Evolutionary conservation across 306 rosid species (phyloP).

Genomic region (Rosa multiflora): DNA sequence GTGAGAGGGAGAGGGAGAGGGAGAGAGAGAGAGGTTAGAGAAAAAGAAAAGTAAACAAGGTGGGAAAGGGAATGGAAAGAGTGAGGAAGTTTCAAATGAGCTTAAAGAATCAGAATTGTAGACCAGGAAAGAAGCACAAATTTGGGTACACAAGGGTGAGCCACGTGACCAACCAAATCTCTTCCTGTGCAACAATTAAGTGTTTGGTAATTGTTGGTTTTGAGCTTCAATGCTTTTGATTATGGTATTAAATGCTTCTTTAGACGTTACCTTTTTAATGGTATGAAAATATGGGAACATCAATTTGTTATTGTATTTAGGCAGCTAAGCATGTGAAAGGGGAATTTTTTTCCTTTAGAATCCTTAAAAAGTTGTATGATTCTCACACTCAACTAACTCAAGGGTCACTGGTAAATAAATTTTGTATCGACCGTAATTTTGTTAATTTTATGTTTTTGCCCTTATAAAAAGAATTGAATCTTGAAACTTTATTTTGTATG

Average conservation of each 20-base stretch:
- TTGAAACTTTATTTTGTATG: too few relatives aligned
- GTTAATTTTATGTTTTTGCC: too few relatives aligned
- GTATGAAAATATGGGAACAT: not conserved
- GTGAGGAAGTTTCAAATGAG: slow-evolving; percentile 17
- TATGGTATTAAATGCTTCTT: not conserved
- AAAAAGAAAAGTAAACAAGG: not conserved
- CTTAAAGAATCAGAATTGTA: not conserved
- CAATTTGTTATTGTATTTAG: not conserved
- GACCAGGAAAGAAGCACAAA: not conserved
- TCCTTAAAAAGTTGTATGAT: too few relatives aligned
- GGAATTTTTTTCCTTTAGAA: too few relatives aligned
- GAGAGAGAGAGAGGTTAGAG: not conserved
- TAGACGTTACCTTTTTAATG: too few relatives aligned
- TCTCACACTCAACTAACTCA: too few relatives aligned
- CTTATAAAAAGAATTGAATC: too few relatives aligned
- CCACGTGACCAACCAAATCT: slow-evolving; percentile 21
- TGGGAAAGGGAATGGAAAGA: not conserved
- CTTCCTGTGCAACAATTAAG: not conserved
- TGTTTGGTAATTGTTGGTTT: not conserved
- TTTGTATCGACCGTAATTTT: too few relatives aligned
- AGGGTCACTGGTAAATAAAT: too few relatives aligned
- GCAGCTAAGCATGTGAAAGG: not conserved
- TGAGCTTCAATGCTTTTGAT: not conserved
- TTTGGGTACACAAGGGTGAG: slow-evolving; percentile 6
- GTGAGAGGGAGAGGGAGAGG: not conserved